Evolutionary conservation across 2,329 filamentous ascomycete species (phyloP).

Genomic region (Colletotrichum sp.): DNA sequence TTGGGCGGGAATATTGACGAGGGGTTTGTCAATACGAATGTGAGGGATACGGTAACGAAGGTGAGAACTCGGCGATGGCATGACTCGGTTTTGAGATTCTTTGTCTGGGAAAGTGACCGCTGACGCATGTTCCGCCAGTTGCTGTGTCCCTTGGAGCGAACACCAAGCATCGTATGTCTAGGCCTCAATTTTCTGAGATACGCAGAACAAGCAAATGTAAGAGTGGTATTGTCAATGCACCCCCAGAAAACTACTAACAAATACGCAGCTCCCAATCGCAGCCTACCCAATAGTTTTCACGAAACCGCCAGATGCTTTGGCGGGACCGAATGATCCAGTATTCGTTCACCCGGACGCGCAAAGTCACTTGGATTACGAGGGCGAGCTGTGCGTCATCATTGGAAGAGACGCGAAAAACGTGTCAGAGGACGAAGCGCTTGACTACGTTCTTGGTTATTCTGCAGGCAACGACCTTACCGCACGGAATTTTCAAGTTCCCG

Average conservation of each 20-base stretch:
- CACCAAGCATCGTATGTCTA: constrained; percentile 27
- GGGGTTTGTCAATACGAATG: not conserved
- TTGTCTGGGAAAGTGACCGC: not conserved
- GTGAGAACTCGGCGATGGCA: not conserved
- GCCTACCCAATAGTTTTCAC: constrained; percentile 23
- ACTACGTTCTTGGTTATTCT: constrained; percentile 62
- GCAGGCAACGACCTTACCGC: constrained; percentile 59
- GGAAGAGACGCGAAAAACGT: constrained; percentile 53
- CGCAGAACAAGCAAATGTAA: constrained; percentile 29
- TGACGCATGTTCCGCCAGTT: not conserved
- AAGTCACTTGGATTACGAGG: constrained; percentile 54
- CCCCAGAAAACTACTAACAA: not conserved
- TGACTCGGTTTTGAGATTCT: not conserved
- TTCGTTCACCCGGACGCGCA: constrained; percentile 40
- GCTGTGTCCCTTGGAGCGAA: constrained; percentile 18
- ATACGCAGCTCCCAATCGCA: constrained; percentile 7
- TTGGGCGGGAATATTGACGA: not conserved
- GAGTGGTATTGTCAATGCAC: not conserved
- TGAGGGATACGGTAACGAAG: not conserved
- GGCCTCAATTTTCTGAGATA: constrained; percentile 29
- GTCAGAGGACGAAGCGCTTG: constrained; percentile 47
- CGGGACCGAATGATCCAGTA: constrained; percentile 13
- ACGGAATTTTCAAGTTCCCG: constrained; percentile 53
- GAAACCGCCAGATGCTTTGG: constrained; percentile 23
- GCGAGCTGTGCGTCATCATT: constrained; percentile 55